phyloP scores from a whole-genome alignment of 1,284 basidiomycete genomes.

The Microbotryum intermedium region DNA sequence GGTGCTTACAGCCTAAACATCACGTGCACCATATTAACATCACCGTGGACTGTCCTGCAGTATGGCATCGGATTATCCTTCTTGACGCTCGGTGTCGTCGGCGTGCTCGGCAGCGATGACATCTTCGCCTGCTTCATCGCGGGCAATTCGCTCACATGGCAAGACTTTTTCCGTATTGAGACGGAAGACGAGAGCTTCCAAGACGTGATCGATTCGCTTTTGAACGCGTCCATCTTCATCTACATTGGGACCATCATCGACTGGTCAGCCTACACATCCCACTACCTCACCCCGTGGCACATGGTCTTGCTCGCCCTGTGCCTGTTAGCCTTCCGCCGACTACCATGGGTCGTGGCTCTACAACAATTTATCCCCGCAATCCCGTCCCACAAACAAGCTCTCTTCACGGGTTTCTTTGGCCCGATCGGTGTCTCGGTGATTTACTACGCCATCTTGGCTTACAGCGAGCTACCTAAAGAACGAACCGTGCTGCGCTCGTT shows the following conservation, averaged over 20 bases:
- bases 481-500: slow-evolving; percentile 40
- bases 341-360: slow-evolving; percentile 35
- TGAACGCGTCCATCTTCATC: slow-evolving; percentile 42
- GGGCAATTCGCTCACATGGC: slow-evolving; percentile 35
- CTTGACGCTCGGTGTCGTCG: slow-evolving; percentile 41
- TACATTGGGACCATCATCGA: slow-evolving; percentile 42
- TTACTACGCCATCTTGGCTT: slow-evolving; percentile 46
- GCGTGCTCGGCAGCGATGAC: slow-evolving; percentile 42
- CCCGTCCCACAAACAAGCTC: slow-evolving; percentile 32
- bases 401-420: slow-evolving; percentile 42
- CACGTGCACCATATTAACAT: slow-evolving; percentile 15
- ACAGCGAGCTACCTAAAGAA: slow-evolving; percentile 43
- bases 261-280: slow-evolving; percentile 31
- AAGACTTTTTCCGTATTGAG: slow-evolving; percentile 44
- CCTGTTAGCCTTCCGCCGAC: slow-evolving; percentile 41
- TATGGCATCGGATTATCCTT: slow-evolving; percentile 42
- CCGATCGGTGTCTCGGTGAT: slow-evolving; percentile 41
- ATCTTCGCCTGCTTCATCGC: slow-evolving; percentile 42
- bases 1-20: background rate
- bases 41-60: slow-evolving; percentile 17
- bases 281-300: slow-evolving; percentile 37
- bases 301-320: slow-evolving; percentile 40
- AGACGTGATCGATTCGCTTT: slow-evolving; percentile 48
- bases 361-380: slow-evolving; percentile 36
- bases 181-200: slow-evolving; percentile 49